Evolutionary conservation across 139 green algal genomes (phyloP), one percentile per base, ranked within the genome.

Genomic region (Zygnema cylindricum): DNA sequence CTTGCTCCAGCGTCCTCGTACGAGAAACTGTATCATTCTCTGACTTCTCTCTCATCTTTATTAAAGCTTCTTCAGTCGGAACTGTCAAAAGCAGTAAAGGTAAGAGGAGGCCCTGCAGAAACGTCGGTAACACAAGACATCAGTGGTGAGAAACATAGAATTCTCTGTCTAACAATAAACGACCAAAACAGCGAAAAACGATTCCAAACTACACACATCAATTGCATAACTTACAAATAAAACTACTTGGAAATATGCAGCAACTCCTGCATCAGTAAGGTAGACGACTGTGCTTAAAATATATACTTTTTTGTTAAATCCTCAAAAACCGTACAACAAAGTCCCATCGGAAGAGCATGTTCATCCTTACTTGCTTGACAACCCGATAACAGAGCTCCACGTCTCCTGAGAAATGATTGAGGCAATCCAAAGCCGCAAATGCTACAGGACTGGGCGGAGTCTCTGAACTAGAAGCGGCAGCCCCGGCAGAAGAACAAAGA

Each of bases 331-430:
- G n/a, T n/a, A n/a, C n/a, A n/a, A n/a, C n/a, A n/a, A n/a, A n/a
- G n/a, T n/a, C n/a, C n/a, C n/a, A n/a, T n/a, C n/a, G n/a, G n/a
- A n/a, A n/a, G n/a, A n/a, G n/a, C n/a, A n/a, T n/a, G n/a, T n/a
- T n/a, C n/a, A 42, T 69, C 3, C 39, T 36, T 54, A 88, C 83
- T 35, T 88, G 83, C 32, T 88, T 88, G 30, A 88, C 32, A 30
- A 88, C 32, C 21, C 69, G n/a, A 69, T 88, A 90, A 78, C 86
- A 91, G 81, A 89, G 42, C 3, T 89, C 81, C 33, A 41, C 11
- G 43, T 91, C 86, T 1, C 86, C 86, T 25, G 79, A 43, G 39
- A 91, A 91, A 41, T 91, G 81, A 75, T 91, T 89, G 79, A 91
- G 86, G 41, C 86, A 91, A 78, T 91, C 69, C 22, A 91, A 75